phyloP scores from a whole-genome alignment of 805 yeast genomes.

The Yamadazyma takamatsuzukensis region DNA sequence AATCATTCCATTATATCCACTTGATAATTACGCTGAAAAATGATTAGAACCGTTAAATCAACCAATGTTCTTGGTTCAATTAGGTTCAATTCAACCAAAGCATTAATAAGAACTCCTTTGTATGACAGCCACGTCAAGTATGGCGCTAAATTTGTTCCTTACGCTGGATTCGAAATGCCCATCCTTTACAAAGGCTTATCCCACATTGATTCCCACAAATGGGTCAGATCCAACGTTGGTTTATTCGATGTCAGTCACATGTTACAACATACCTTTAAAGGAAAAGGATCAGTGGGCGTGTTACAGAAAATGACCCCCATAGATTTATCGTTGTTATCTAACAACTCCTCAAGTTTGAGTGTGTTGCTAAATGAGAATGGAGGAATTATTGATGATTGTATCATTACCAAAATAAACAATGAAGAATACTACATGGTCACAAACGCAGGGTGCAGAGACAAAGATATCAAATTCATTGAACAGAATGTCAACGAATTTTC shows the following conservation, averaged over 20 bases:
- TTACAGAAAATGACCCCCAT: slow-evolving; percentile 86
- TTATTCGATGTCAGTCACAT: slow-evolving; percentile 96
- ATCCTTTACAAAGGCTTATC: slow-evolving; percentile 79
- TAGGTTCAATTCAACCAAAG: slow-evolving; percentile 22
- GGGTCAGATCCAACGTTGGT: slow-evolving; percentile 89
- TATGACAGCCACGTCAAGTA: slow-evolving; percentile 71
- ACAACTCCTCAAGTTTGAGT: slow-evolving; percentile 67
- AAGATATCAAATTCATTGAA: slow-evolving; percentile 66
- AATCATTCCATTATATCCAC: neutral
- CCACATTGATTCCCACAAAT: slow-evolving; percentile 89
- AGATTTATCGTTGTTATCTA: slow-evolving; percentile 57
- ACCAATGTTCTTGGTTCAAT: slow-evolving; percentile 3
- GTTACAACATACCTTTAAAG: slow-evolving; percentile 83
- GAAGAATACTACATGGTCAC: slow-evolving; percentile 82
- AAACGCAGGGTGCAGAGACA: slow-evolving; percentile 90
- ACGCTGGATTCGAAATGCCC: slow-evolving; percentile 97
- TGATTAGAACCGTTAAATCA: slow-evolving; percentile 9
- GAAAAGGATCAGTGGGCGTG: slow-evolving; percentile 62
- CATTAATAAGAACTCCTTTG: slow-evolving; percentile 69
- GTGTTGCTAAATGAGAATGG: slow-evolving; percentile 67
- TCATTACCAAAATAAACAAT: slow-evolving; percentile 82
- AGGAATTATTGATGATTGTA: slow-evolving; percentile 92
- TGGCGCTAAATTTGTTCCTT: slow-evolving; percentile 91
- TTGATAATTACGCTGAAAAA: no score
- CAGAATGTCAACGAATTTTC: slow-evolving; percentile 42